Base-by-base conservation (phyloP, 1,139 yeast species). In the Saccharomyces hybrid region DNA sequence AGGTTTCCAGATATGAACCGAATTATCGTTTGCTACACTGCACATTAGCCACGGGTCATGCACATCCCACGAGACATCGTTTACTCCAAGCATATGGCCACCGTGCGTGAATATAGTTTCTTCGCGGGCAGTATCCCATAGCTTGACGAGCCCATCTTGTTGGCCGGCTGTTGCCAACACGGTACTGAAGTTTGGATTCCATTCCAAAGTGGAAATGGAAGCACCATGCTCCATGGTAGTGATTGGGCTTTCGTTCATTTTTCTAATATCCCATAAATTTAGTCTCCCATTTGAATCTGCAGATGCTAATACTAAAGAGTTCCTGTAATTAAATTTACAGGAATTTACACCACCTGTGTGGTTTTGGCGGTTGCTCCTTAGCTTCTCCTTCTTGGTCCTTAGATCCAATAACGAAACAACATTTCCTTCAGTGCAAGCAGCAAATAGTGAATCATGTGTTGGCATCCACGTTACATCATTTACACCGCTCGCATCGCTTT, bases 21-120 rank as follows among this genome's bases (percentile, higher is more conserved):
- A 81, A 67, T 93, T 93, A 66, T 93, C 98, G 65, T 88, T 93
- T 0, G 93, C 84, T 2, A 89, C 95, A 65, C 90, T 83, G 7
- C 93, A 86, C 48, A 91, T 63, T 71, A 88, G 77, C 87, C 91
- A 84, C 9, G 85, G 83, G 58, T 85, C 85, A 59, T 82, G 83
- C 1, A 83, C 81, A 56, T 90, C 88, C 99, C 99, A 93, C 49
- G 84, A 81, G 49, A 91, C 74, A 66, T 91, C 98, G 63, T 86
- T 84, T n/a, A 93, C 88, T 23, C 95, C 91, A 54, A 86, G 75
- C 79, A 93, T 82, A 68, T 93, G 99, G 0, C 99, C 99, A 11
- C 86, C 88, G 68, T 95, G 99, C 34, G 80, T 77, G 65, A 93
- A 91, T 25, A 84, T 56, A 48, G 84, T 71, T 65, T 74, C 60